Evolutionary conservation across 2,329 filamentous ascomycete species (phyloP).

Genomic region (Verticillium klebahnii): DNA sequence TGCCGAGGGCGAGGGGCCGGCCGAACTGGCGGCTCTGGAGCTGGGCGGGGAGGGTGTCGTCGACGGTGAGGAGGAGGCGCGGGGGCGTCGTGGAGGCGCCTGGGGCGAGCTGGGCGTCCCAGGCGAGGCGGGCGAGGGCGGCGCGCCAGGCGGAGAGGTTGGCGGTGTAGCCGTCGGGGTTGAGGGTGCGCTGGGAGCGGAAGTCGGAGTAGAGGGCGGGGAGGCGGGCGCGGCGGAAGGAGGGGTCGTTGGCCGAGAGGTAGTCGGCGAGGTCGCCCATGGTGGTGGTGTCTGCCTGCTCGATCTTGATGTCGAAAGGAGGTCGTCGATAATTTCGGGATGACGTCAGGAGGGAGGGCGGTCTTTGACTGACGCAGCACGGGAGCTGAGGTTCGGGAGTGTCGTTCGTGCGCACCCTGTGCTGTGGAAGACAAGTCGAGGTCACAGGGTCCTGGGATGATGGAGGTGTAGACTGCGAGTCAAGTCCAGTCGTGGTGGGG

Average conservation of each 20-base stretch:
- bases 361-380: too few relatives aligned
- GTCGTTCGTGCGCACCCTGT: too few relatives aligned
- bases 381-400: too few relatives aligned
- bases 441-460: too few relatives aligned
- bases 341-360: too few relatives aligned
- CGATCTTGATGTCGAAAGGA: conserved; percentile 10
- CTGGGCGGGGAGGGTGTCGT: conserved; percentile 62
- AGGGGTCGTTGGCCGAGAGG: conserved; percentile 54
- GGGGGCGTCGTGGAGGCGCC: conserved; percentile 33
- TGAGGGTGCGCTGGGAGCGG: conserved; percentile 64
- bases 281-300: conserved; percentile 12
- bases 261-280: conserved; percentile 69
- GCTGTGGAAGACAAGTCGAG: too few relatives aligned
- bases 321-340: too few relatives aligned
- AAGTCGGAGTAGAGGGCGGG: conserved; percentile 90
- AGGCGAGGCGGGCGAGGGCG: conserved; percentile 65
- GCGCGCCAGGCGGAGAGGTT: conserved; percentile 77
- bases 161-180: conserved; percentile 79
- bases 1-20: conserved; percentile 72
- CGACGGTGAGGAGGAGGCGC: conserved; percentile 47
- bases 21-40: conserved; percentile 77
- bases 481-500: too few relatives aligned
- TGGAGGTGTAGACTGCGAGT: too few relatives aligned
- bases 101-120: conserved; percentile 46
- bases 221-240: conserved; percentile 66